Evolutionary conservation across 2,329 filamentous ascomycete species (phyloP), one percentile per base, ranked within the genome.

Genomic region (Colletotrichum tanaceti): DNA sequence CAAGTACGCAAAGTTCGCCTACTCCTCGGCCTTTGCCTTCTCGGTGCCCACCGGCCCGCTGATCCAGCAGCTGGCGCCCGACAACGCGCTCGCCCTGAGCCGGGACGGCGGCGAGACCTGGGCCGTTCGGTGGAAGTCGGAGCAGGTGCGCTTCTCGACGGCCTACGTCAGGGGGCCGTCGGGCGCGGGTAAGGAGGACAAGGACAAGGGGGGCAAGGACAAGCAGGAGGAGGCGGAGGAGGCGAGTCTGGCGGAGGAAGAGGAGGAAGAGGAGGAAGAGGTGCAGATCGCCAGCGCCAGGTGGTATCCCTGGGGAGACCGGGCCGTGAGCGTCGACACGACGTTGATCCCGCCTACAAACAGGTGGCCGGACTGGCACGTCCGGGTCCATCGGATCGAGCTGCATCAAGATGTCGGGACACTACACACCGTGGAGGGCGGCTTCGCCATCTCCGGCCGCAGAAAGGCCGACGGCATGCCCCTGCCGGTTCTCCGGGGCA

Each of bases 1-100:
- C 2, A 84, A 84, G 60, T 84, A 84, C 67, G 77, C 77, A 68
- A 84, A 84, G 66, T 83, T 84, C 49, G 82, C 82, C 3, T 84
- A 85, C 71, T 85, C 83, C 0, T 85, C 84, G 0, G 73, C 80
- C 0, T 85, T 85, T 49, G 79, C 76, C 0, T 85, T 85, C 61
- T 80, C 77, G 9, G 81, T 84, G 0, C 82, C 82, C 0, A 78
- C 77, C 0, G 82, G 81, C 0, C 47, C 73, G 0, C 62, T 76
- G 2, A 71, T 79, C 1, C 28, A 76, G 28, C 81, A 81, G 39
- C 73, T 77, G 20, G 78, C 77, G 0, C 78, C 77, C 0, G 78
- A 80, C 38, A 80, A 71, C 18, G 70, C 71, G 0, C 43, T 80
- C 1, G 74, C 72, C 0, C 13, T 80, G 18, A 80, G 77, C 14